Evolutionary conservation across 2,329 filamentous ascomycete species (phyloP).

Genomic region (Parascedosporium putredinis): DNA sequence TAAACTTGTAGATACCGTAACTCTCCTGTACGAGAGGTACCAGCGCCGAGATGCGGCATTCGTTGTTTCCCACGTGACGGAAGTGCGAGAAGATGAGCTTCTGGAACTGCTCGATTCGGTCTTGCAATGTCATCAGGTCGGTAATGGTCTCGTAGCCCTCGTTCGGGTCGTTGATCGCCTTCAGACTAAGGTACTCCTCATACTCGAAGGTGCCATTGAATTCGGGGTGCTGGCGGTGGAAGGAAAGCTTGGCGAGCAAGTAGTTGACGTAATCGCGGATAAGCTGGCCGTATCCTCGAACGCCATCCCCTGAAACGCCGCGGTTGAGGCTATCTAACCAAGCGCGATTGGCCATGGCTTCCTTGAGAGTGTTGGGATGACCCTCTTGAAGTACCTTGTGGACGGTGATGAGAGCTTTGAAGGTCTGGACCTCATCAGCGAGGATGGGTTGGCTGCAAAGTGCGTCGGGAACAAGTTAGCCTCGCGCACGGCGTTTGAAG

Average conservation of each 20-base stretch:
- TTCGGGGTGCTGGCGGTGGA: slow-evolving; percentile 92
- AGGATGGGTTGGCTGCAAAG: slow-evolving; percentile 76
- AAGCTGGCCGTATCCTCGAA: slow-evolving; percentile 81
- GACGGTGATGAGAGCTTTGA: slow-evolving; percentile 94
- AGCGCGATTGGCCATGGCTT: slow-evolving; percentile 76
- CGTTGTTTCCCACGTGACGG: slow-evolving; percentile 81
- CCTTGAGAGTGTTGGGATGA: slow-evolving; percentile 75
- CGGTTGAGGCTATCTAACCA: slow-evolving; percentile 92
- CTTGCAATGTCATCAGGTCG: slow-evolving; percentile 91
- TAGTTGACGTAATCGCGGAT: slow-evolving; percentile 97
- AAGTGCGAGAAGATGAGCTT: slow-evolving; percentile 98
- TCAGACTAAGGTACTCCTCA: slow-evolving; percentile 96
- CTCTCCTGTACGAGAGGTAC: slow-evolving; percentile 94
- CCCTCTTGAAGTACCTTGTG: slow-evolving; percentile 98
- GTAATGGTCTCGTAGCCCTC: slow-evolving; percentile 96
- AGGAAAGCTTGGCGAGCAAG: slow-evolving; percentile 86
- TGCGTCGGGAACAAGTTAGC: slow-evolving; percentile 6
- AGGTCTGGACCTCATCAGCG: slow-evolving; percentile 96
- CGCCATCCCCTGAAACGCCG: slow-evolving; percentile 70
- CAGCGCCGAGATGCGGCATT: slow-evolving; percentile 88
- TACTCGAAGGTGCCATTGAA: slow-evolving; percentile 99
- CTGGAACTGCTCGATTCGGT: slow-evolving; percentile 97
- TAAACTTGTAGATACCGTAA: slow-evolving; percentile 99
- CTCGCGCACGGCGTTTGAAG: too few species aligned
- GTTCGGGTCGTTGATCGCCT: slow-evolving; percentile 96